Evolutionary conservation across 2,329 filamentous ascomycete genomes (phyloP).

Genomic region (Sporothrix mexicana): DNA sequence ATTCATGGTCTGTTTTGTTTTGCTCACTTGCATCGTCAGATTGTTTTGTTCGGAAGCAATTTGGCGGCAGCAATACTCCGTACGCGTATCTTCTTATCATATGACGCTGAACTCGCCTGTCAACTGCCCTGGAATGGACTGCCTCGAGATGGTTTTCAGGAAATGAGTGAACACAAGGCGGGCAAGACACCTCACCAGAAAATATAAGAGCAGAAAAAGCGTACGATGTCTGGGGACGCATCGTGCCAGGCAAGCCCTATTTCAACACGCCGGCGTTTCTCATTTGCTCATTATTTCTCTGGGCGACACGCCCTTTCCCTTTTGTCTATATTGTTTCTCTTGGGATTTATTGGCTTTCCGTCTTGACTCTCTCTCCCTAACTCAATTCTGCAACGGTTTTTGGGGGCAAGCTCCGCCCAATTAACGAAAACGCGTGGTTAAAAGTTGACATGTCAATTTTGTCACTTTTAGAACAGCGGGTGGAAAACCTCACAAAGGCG

Average conservation of each 20-base stretch:
- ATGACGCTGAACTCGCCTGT: not conserved
- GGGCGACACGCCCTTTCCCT: not conserved
- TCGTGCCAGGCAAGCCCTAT: not conserved
- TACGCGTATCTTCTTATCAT: conserved; percentile 1
- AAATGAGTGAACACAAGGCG: not conserved
- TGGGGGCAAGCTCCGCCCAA: not conserved
- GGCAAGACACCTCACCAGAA: not conserved
- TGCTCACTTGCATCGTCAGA: not conserved
- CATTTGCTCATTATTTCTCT: not conserved
- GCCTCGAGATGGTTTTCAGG: not conserved
- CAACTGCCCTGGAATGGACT: conserved; percentile 1
- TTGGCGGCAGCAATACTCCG: not conserved
- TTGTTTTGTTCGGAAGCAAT: not conserved
- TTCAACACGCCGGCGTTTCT: conserved; percentile 10
- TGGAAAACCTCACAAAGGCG: not conserved
- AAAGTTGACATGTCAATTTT: conserved; percentile 23
- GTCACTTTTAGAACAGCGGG: not conserved
- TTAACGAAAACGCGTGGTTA: not conserved
- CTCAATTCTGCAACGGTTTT: conserved; percentile 26
- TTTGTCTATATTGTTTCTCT: not conserved
- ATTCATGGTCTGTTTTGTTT: not conserved
- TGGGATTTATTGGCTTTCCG: not conserved
- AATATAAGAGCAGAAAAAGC: not conserved
- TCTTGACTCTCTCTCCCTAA: not conserved
- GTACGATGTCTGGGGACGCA: conserved; percentile 4